Percentiles rank a stretch among this genome's conserved stretches.
phyloP scores from a whole-genome alignment of 176 grass and related monocot species.

The barley (Hordeum vulgare) region MorexV3_pseudomolecules_assembly NC_058523.1:2933899-2934398 shows the following conservation, averaged over 20 bases:
- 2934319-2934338: background rate
- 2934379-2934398: background rate
- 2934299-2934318: background rate
- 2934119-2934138: slow-evolving; percentile 13
- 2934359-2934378: background rate
- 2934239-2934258: background rate
- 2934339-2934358: background rate
- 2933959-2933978: slow-evolving; percentile 23
- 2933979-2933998: slow-evolving; percentile 18
- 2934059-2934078: slow-evolving; percentile 24
- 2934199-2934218: background rate
- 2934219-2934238: background rate
- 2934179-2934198: background rate
- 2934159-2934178: background rate
- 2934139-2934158: slow-evolving; percentile 33
- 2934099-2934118: slow-evolving; percentile 18
- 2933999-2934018: slow-evolving; percentile 20
- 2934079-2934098: background rate
- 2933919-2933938: background rate
- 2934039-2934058: background rate
- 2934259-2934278: background rate
- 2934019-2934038: background rate
- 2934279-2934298: background rate
- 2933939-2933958: background rate
- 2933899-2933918: background rate